Percentiles rank a stretch among this genome's conserved stretches.
Evolutionary conservation across 768 basidiomycete genomes (phyloP).

Genomic region (Omphalotus guepiniiformis): DNA sequence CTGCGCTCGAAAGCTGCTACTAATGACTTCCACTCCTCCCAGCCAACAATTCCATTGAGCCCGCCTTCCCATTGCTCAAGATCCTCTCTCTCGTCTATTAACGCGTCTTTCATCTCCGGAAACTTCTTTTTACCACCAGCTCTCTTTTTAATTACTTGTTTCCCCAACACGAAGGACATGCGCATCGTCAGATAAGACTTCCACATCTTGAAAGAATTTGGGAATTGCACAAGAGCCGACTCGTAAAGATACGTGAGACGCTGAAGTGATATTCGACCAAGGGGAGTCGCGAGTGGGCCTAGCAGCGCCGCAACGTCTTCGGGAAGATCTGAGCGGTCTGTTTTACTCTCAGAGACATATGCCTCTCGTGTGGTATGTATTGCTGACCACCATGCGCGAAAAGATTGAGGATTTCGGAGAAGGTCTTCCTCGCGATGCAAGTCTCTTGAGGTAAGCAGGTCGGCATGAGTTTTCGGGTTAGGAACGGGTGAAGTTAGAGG

Average conservation of each 20-base stretch:
- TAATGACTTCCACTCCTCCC: constrained; percentile 92
- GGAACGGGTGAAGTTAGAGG: constrained; percentile 86
- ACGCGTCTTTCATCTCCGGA: constrained; percentile 83
- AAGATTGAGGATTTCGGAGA: constrained; percentile 83
- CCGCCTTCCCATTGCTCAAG: constrained; percentile 83
- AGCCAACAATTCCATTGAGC: constrained; percentile 86
- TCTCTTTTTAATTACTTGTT: constrained; percentile 62
- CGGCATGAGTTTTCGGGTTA: constrained; percentile 70
- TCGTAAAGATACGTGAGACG: constrained; percentile 92
- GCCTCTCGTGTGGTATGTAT: constrained; percentile 73
- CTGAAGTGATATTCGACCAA: constrained; percentile 73
- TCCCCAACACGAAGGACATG: constrained; percentile 83
- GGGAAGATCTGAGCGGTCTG: constrained; percentile 45
- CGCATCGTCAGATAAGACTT: constrained; percentile 85
- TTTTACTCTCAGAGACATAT: constrained; percentile 51
- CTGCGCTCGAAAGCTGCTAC: constrained; percentile 89
- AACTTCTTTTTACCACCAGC: constrained; percentile 90
- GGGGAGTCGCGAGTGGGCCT: constrained; percentile 73
- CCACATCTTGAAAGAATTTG: constrained; percentile 93
- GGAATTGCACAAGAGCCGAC: constrained; percentile 81
- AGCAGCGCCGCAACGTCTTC: constrained; percentile 56
- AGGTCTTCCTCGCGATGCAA: constrained; percentile 92
- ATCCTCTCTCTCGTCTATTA: constrained; percentile 81
- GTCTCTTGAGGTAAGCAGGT: constrained; percentile 71
- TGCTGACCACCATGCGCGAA: constrained; percentile 90